These are phyloP conservation scores for Globisporangium nodosum DNA, from an alignment of 352 stramenopile species.

Conservation along the genomic window DNA sequence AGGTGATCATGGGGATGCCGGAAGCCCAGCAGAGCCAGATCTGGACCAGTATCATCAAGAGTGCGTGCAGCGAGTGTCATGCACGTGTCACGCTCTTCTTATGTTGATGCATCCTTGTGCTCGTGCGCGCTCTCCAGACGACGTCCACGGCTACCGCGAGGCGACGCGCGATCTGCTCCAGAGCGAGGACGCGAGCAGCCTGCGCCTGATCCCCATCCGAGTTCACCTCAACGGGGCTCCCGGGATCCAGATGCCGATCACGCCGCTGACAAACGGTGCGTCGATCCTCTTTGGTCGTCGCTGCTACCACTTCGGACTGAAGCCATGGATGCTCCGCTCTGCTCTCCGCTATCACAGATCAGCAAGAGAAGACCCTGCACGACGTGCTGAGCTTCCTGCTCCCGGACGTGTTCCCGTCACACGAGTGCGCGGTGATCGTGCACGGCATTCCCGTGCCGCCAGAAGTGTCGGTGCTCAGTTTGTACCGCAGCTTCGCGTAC, in stretches of 20 bases:
- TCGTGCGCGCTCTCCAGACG: slow-evolving; percentile 15
- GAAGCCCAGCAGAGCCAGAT: slow-evolving; percentile 79
- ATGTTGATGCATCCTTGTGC: background rate
- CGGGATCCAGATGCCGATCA: slow-evolving; percentile 69
- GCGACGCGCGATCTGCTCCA: slow-evolving; percentile 43
- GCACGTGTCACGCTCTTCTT: background rate
- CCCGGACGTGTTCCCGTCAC: slow-evolving; percentile 48
- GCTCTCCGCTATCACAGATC: slow-evolving; percentile 11
- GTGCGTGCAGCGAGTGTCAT: slow-evolving; percentile 19
- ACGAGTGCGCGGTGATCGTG: slow-evolving; percentile 26
- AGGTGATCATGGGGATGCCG: slow-evolving; percentile 73
- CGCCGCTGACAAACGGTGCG: slow-evolving; percentile 35
- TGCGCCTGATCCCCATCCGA: slow-evolving; percentile 56
- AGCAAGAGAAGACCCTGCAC: slow-evolving; percentile 32
- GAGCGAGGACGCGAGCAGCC: slow-evolving; percentile 22
- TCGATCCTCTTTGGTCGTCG: background rate
- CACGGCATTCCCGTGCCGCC: slow-evolving; percentile 52
- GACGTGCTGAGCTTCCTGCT: slow-evolving; percentile 55
- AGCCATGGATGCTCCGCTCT: no score
- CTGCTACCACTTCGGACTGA: no score
- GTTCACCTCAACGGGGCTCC: slow-evolving; percentile 50
- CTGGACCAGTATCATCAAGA: slow-evolving; percentile 69
- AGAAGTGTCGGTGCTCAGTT: slow-evolving; percentile 42
- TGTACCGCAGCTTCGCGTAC: slow-evolving; percentile 68
- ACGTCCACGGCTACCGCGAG: slow-evolving; percentile 47